phyloP scores from a whole-genome alignment of 495 filamentous ascomycete species.

The Lasiosphaeria hispida region DNA sequence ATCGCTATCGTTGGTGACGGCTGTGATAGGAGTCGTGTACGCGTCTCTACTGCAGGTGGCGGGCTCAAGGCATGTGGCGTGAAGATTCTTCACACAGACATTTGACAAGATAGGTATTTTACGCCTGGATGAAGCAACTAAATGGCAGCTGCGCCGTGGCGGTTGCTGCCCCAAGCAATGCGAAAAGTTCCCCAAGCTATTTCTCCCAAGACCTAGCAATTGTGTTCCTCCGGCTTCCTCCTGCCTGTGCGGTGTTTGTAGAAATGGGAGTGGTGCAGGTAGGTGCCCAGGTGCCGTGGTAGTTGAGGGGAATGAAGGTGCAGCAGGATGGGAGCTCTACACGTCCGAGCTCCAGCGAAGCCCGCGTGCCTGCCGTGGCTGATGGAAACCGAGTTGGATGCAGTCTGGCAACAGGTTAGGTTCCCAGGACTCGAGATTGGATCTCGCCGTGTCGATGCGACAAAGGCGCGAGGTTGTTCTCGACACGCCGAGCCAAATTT shows the following conservation, averaged over 20 bases:
- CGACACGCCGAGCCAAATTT: background rate
- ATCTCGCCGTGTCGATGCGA: constrained; percentile 6
- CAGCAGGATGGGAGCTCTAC: no score
- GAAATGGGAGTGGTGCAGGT: no score
- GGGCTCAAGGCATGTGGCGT: constrained; percentile 31
- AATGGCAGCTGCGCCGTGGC: constrained; percentile 13
- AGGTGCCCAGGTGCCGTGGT: no score
- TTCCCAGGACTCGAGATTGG: no score
- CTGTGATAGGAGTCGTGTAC: constrained; percentile 8
- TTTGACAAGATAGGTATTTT: constrained; percentile 29
- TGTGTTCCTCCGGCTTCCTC: no score
- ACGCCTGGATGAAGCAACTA: constrained; percentile 24
- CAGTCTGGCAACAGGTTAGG: no score
- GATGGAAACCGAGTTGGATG: background rate
- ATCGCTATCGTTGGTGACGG: background rate
- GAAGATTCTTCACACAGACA: constrained; percentile 30
- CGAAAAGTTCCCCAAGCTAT: constrained; percentile 16
- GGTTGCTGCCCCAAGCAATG: constrained; percentile 2
- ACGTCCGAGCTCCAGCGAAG: constrained; percentile 2
- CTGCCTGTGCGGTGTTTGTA: no score
- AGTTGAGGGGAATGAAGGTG: no score
- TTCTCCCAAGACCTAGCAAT: background rate
- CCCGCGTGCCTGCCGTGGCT: constrained; percentile 1
- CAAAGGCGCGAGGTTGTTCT: background rate
- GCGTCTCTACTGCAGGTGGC: constrained; percentile 29